Conservation (phyloP, 2,329 filamentous ascomycete species). For the Colletotrichum sp. region DNA sequence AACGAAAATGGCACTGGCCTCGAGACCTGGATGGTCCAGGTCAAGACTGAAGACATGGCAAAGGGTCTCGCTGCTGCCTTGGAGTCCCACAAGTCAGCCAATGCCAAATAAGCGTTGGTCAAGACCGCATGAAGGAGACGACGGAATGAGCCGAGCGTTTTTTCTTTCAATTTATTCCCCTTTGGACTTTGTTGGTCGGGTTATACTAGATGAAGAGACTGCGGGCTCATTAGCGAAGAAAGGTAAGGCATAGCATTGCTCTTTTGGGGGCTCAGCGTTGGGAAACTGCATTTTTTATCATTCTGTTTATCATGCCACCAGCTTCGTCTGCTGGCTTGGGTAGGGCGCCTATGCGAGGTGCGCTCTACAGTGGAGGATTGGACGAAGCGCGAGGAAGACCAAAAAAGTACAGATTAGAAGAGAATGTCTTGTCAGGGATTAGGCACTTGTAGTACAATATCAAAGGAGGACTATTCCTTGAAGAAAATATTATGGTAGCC, state of each 20-base stretch:
- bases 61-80: slow-evolving; percentile 6
- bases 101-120: slow-evolving; percentile 49
- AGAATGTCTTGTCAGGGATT: background rate
- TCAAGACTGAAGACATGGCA: slow-evolving; percentile 68
- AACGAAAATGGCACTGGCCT: slow-evolving; percentile 63
- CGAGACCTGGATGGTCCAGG: slow-evolving; percentile 74
- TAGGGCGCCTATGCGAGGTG: background rate
- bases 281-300: background rate
- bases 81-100: slow-evolving; percentile 53
- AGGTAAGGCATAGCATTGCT: slow-evolving; percentile 23
- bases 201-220: slow-evolving; percentile 17
- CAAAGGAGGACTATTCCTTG: background rate
- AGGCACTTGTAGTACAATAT: background rate
- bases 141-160: background rate
- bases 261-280: slow-evolving; percentile 8
- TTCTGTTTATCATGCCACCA: background rate
- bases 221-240: slow-evolving; percentile 7
- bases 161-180: background rate
- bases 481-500: background rate
- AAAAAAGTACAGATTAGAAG: background rate
- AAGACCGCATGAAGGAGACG: background rate
- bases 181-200: background rate
- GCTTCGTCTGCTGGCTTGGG: background rate
- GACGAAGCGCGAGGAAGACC: background rate
- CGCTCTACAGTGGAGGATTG: background rate